Evolutionary conservation across 1,284 basidiomycete genomes (phyloP), one percentile per base, ranked within the genome.

Genomic region (Abortiporus biennis): DNA sequence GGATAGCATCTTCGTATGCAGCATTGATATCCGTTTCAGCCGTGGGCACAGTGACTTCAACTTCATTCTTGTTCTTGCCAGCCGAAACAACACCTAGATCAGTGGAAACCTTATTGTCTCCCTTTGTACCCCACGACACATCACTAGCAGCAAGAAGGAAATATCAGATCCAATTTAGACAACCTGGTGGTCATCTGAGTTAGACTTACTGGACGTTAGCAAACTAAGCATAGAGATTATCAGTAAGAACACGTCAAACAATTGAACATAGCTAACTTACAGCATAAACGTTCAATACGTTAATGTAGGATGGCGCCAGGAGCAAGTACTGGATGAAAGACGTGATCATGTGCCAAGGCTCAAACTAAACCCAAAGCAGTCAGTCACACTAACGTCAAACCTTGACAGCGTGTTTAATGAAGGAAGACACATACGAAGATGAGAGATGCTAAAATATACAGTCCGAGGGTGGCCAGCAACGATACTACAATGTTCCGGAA

Each of bases 291-390:
- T 95, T 95, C 46, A 95, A 72, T 12, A 96, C 86, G 43, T 85
- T 78, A 59, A 94, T 93, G 55, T 94, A 97, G 0, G 91, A 92
- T 3, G 95, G 94, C 0, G 90, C 86, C 69, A 95, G 80, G 42
- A 98, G 71, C 17, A 94, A 67, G 58, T 97, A 98, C 61, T 97
- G 94, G 12, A 93, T 32, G 65, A 96, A 95, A n/a, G 85, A 90
- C 0, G 94, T 96, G 57, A 96, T 74, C 85, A 89, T 84, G 56
- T 95, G 92, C 81, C 89, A 88, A 3, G 91, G 92, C 55, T 94
- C 87, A 54, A 90, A 81, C 84, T 87, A 51, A 33, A 48, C 20
- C 13, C 17, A 42, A 47, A 47, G 41, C 31, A 35, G 30, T 24
- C 40, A 36, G 35, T 43, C 36, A 33, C 16, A 33, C 21, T 31